These are phyloP conservation scores for Epichloe festucae DNA, from an alignment of 2,329 filamentous ascomycete genomes.

Conservation along the genomic window DNA sequence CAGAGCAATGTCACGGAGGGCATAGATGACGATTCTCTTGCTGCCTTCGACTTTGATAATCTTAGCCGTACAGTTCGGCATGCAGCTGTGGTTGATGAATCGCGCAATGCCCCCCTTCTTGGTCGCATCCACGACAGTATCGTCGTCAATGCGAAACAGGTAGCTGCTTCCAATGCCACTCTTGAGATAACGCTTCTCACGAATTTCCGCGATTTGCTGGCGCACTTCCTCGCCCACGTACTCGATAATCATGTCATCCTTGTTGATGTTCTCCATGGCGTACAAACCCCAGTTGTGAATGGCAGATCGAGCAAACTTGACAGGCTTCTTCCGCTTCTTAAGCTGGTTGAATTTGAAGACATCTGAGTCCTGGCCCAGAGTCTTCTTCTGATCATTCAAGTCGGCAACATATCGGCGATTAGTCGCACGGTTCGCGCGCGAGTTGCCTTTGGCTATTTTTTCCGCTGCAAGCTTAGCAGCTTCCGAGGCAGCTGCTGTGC, in stretches of 20 bases:
- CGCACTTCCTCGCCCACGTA: slow-evolving; percentile 97
- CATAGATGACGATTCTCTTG: slow-evolving; percentile 98
- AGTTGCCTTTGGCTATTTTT: slow-evolving; percentile 79
- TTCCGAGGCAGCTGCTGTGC: slow-evolving; percentile 52
- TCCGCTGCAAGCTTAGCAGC: slow-evolving; percentile 62
- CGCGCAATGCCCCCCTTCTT: slow-evolving; percentile 97
- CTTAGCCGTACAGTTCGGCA: slow-evolving; percentile 96
- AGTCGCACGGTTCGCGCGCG: slow-evolving; percentile 85
- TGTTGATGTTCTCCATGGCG: slow-evolving; percentile 90
- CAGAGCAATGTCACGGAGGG: slow-evolving; percentile 83
- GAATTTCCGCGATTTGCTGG: slow-evolving; percentile 93
- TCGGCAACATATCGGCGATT: slow-evolving; percentile 91
- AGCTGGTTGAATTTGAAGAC: slow-evolving; percentile 96
- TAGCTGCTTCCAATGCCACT: slow-evolving; percentile 97
- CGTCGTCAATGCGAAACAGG: slow-evolving; percentile 94
- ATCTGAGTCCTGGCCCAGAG: slow-evolving; percentile 70
- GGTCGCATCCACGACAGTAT: slow-evolving; percentile 93
- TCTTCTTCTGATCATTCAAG: slow-evolving; percentile 88
- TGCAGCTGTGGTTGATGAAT: slow-evolving; percentile 98
- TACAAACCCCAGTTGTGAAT: slow-evolving; percentile 99
- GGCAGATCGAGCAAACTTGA: slow-evolving; percentile 92
- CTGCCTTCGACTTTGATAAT: slow-evolving; percentile 98
- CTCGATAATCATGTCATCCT: slow-evolving; percentile 99
- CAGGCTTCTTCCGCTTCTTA: slow-evolving; percentile 98
- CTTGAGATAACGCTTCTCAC: slow-evolving; percentile 83